phyloP scores from a whole-genome alignment of 2,329 filamentous ascomycete genomes.

The Verticillium alfalfae region DNA sequence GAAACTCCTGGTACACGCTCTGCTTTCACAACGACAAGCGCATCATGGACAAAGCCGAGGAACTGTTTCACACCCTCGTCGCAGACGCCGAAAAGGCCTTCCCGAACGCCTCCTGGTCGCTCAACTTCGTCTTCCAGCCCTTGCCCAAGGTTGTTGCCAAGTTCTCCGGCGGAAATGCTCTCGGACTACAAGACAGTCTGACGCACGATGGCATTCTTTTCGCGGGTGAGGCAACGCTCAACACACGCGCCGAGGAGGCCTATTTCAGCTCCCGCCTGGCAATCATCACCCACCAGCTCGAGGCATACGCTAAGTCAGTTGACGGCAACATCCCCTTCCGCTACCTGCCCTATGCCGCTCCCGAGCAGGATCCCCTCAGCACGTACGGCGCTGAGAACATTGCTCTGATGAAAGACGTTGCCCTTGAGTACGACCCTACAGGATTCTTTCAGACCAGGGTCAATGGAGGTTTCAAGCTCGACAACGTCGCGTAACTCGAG shows the following conservation, averaged over 20 bases:
- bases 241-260: slow-evolving; percentile 17
- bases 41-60: slow-evolving; percentile 4
- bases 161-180: slow-evolving; percentile 3
- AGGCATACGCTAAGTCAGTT: slow-evolving; percentile 10
- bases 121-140: slow-evolving; percentile 11
- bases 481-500: not conserved
- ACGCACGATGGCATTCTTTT: not conserved
- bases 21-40: slow-evolving; percentile 1
- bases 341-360: slow-evolving; percentile 29
- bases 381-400: slow-evolving; percentile 26
- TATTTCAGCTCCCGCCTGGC: slow-evolving; percentile 23
- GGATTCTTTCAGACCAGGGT: slow-evolving; percentile 26
- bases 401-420: slow-evolving; percentile 17
- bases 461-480: slow-evolving; percentile 16
- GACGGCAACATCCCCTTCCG: slow-evolving; percentile 18
- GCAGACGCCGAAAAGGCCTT: not conserved
- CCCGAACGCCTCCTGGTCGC: slow-evolving; percentile 3
- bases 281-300: slow-evolving; percentile 20
- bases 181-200: not conserved
- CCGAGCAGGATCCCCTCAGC: slow-evolving; percentile 18
- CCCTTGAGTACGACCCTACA: slow-evolving; percentile 24
- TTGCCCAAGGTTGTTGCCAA: slow-evolving; percentile 6
- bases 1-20: slow-evolving; percentile 5
- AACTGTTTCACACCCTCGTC: slow-evolving; percentile 1
- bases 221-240: not conserved